These are phyloP conservation scores for Thelephora terrestris DNA, from an alignment of 1,284 basidiomycete species.

Conservation along the genomic window DNA sequence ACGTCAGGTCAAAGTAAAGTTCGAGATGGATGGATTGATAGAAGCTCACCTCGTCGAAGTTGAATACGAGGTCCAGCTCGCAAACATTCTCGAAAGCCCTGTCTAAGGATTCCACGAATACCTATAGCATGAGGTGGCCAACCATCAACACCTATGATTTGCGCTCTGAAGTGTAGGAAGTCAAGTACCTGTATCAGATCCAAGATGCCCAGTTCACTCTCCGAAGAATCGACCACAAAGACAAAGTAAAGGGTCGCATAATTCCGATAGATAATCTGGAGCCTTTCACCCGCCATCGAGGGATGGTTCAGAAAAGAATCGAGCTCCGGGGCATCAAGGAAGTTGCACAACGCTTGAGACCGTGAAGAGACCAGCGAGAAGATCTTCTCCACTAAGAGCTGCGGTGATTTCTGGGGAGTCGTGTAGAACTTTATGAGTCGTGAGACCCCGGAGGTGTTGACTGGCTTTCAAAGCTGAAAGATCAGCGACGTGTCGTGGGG, in stretches of 20 bases:
- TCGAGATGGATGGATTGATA: neutral
- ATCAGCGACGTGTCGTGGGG: conserved; percentile 10
- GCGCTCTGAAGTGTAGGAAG: neutral
- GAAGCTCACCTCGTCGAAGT: conserved; percentile 84
- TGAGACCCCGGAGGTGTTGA: conserved; percentile 83
- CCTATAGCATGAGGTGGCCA: conserved; percentile 32
- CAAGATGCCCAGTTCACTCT: conserved; percentile 92
- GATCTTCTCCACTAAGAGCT: conserved; percentile 73
- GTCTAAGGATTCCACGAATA: conserved; percentile 96
- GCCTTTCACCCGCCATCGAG: conserved; percentile 47
- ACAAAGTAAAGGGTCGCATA: conserved; percentile 98
- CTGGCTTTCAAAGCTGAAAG: conserved; percentile 29
- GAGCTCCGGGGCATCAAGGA: conserved; percentile 85
- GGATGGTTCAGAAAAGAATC: conserved; percentile 51
- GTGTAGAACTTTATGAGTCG: conserved; percentile 96
- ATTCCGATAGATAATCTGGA: conserved; percentile 72
- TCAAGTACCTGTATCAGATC: conserved; percentile 88
- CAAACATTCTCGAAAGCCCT: conserved; percentile 97
- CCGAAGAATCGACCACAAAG: conserved; percentile 90
- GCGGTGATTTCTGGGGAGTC: conserved; percentile 64
- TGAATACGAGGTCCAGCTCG: conserved; percentile 96
- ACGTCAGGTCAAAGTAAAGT: conserved; percentile 7
- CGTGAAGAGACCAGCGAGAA: conserved; percentile 76
- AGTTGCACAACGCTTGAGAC: conserved; percentile 78
- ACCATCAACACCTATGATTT: neutral